Conservation (phyloP, 139 green algal species). For the Micractinium sp. region DNA sequence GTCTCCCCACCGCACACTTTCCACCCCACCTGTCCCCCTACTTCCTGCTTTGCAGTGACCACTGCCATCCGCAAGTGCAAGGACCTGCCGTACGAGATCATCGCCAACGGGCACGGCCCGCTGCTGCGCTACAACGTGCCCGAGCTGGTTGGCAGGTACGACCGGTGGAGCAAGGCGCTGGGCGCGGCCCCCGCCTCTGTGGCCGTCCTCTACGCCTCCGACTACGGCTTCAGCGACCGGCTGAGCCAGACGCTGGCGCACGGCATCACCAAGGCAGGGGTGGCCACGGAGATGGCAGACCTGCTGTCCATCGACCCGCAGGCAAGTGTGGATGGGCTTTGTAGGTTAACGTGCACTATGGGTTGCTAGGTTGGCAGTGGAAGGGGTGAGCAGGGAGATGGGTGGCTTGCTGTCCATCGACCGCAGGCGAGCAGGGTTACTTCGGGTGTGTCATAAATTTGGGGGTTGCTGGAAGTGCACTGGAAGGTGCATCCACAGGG, state of each 20-base stretch:
- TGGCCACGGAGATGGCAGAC: constrained; percentile 93
- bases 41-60: constrained; percentile 77
- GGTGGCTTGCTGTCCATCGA: constrained; percentile 85
- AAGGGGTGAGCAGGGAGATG: constrained; percentile 86
- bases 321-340: too few species aligned
- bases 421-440: constrained; percentile 51
- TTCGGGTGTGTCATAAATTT: too few species aligned
- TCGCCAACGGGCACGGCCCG: constrained; percentile 92
- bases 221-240: constrained; percentile 95
- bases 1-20: too few species aligned
- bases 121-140: constrained; percentile 80
- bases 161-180: constrained; percentile 78
- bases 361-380: too few species aligned
- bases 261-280: constrained; percentile 92
- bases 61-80: constrained; percentile 90
- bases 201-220: constrained; percentile 87
- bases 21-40: too few species aligned
- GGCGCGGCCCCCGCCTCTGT: constrained; percentile 72
- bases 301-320: constrained; percentile 78
- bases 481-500: too few species aligned
- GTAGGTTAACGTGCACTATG: too few species aligned
- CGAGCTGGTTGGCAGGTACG: constrained; percentile 75
- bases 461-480: neutral
- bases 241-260: constrained; percentile 91
- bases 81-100: constrained; percentile 78